Percentiles rank a stretch among this genome's conserved stretches.
Conservation (phyloP, 139 green algal genomes). For the Chlorella vulgaris region DNA sequence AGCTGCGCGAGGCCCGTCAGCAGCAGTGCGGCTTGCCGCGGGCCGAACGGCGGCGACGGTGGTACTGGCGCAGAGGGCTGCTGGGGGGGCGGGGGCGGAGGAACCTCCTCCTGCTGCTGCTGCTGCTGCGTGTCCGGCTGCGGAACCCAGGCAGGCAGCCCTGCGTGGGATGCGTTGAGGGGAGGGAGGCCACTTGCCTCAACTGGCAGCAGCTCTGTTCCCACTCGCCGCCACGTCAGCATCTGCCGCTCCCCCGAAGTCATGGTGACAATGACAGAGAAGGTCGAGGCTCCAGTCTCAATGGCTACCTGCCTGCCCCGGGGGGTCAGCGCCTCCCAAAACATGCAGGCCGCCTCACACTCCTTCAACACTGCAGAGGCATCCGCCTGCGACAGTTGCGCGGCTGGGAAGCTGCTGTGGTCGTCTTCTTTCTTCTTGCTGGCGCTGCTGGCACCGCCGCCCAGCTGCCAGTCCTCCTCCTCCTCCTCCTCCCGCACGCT, state of each 20-base stretch:
- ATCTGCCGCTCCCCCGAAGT: neutral
- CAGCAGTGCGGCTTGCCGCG: slow-evolving; percentile 7
- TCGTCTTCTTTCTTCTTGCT: neutral
- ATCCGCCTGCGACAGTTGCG: neutral
- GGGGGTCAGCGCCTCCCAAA: neutral
- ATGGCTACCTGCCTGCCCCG: neutral
- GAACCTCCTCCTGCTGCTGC: neutral
- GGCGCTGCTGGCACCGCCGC: neutral
- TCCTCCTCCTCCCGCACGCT: no score
- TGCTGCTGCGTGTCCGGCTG: neutral
- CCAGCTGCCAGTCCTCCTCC: no score
- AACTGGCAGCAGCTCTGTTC: neutral
- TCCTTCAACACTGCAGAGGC: neutral
- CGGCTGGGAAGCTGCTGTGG: neutral
- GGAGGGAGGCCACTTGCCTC: no score
- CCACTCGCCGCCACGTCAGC: neutral
- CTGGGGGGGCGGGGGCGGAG: neutral
- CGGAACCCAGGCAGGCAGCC: no score
- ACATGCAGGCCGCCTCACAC: neutral
- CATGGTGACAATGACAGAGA: neutral
- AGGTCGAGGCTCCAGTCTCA: neutral
- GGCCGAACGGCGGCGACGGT: neutral
- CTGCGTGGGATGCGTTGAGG: no score
- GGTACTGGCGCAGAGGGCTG: no score
- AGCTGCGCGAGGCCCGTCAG: slow-evolving; percentile 14